Conservation (phyloP, 352 stramenopile species). For the Phytophthora sansomeana region DNA sequence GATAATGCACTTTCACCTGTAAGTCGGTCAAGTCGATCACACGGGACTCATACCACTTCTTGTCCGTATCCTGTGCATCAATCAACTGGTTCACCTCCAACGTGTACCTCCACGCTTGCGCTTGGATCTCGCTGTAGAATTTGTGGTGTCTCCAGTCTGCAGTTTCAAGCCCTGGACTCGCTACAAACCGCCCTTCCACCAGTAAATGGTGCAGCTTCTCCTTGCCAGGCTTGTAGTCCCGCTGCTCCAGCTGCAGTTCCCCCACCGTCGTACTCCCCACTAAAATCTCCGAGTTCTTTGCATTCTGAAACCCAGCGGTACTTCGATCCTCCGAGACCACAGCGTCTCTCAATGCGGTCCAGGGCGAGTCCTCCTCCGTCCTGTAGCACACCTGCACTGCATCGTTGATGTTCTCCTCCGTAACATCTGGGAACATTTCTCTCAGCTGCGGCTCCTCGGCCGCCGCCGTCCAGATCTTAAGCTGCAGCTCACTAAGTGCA, state of each 20-base stretch:
- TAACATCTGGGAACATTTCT: slow-evolving; percentile 52
- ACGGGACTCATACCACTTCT: slow-evolving; percentile 85
- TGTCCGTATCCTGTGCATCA: slow-evolving; percentile 78
- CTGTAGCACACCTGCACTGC: slow-evolving; percentile 66
- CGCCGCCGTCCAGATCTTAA: slow-evolving; percentile 48
- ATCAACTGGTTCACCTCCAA: slow-evolving; percentile 66
- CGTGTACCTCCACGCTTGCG: slow-evolving; percentile 67
- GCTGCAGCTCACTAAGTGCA: slow-evolving; percentile 51
- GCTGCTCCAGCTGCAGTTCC: slow-evolving; percentile 61
- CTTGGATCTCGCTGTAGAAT: slow-evolving; percentile 74
- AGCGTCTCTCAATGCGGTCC: slow-evolving; percentile 50
- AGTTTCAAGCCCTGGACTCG: not conserved
- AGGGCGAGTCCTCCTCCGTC: slow-evolving; percentile 43
- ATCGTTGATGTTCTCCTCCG: slow-evolving; percentile 31
- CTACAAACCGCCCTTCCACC: slow-evolving; percentile 55
- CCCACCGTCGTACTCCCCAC: slow-evolving; percentile 41
- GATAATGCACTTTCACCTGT: slow-evolving; percentile 95
- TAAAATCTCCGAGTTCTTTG: slow-evolving; percentile 13
- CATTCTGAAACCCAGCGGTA: slow-evolving; percentile 27
- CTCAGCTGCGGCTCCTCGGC: slow-evolving; percentile 35
- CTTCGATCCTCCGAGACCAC: slow-evolving; percentile 20
- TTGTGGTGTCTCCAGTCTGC: slow-evolving; percentile 58
- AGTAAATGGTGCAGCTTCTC: slow-evolving; percentile 74
- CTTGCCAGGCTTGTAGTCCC: slow-evolving; percentile 63
- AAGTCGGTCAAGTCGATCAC: slow-evolving; percentile 50